Base-by-base conservation (phyloP, 2,329 filamentous ascomycete genomes). In the Bisporella sp. region DNA sequence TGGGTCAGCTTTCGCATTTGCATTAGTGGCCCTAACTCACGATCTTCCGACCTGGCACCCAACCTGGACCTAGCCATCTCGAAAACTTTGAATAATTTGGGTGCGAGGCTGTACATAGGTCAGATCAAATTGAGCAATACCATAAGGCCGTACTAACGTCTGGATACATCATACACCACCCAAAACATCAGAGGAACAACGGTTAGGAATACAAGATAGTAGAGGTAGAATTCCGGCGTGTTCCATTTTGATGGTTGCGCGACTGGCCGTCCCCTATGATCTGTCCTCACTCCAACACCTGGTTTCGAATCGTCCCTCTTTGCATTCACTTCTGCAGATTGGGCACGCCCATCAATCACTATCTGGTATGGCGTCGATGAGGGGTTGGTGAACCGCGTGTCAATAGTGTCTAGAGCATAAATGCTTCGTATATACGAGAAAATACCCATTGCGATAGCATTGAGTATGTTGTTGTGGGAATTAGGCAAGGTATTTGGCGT, bases 31-130 rank as follows among this genome's bases (percentile, higher is more conserved):
- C 39, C 31, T 4, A 13, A 56, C 81, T 62, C 75, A 89, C 87
- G 55, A 97, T 89, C 76, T 89, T 89, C 52, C 92, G 86, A 30
- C 92, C 92, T 6, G 86, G 87, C 51, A 99, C 87, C 93, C 93
- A 99, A 59, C 93, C 95, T 6, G 82, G 76, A 2, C 82, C 83
- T 12, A 99, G 78, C 39, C 84, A 73, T 53, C 74, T 73, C 54
- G 85, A 77, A 64, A 84, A 96, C 59, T 84, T 87, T 52, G 76
- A 66, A 65, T 93, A 99, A 58, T 87, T 83, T 5, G 89, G 87
- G 65, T 96, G 86, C 35, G 82, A 84, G 53, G 85, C 90, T 95
- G 64, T 49, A 42, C 21, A 39, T 6, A 31, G 40, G 45, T 61
- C 46, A 63, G 56, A 44, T 21, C 43, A 45, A 28, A 35, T 31